These are phyloP conservation scores for Russula sp. DNA, from an alignment of 768 basidiomycete species.

Conservation along the genomic window DNA sequence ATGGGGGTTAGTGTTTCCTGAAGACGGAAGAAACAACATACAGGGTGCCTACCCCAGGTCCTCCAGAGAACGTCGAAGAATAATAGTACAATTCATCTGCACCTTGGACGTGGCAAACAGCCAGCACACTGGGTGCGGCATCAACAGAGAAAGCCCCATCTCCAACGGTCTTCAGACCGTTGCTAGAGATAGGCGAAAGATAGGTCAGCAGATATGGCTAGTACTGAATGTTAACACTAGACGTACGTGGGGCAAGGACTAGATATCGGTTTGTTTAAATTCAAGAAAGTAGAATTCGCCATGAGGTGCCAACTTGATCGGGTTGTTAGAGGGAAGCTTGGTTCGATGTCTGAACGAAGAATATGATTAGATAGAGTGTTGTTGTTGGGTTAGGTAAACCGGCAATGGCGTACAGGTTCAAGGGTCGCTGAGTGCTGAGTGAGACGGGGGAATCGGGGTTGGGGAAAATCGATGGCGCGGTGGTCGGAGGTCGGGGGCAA, in stretches of 20 bases:
- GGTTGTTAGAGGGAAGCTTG: conserved; percentile 5
- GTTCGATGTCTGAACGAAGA: neutral
- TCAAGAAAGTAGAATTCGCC: conserved; percentile 68
- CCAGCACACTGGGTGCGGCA: conserved; percentile 70
- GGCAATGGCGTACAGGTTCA: neutral
- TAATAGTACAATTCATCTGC: conserved; percentile 81
- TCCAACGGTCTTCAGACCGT: conserved; percentile 94
- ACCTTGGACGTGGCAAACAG: conserved; percentile 80
- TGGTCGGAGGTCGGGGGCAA: conserved; percentile 21
- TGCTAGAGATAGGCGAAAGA: conserved; percentile 43
- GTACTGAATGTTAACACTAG: neutral
- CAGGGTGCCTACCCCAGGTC: conserved; percentile 58
- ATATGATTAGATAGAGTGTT: conserved; percentile 2
- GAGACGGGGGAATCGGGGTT: neutral
- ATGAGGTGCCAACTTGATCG: conserved; percentile 80
- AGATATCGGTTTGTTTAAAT: conserved; percentile 71
- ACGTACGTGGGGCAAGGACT: conserved; percentile 92
- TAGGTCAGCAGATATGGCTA: neutral
- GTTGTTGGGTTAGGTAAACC: neutral
- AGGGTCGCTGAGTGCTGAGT: conserved; percentile 1
- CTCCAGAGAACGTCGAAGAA: conserved; percentile 90
- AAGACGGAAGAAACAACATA: neutral
- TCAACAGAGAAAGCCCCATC: conserved; percentile 84
- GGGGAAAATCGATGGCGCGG: conserved; percentile 13
- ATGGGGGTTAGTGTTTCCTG: neutral